Base-by-base conservation (phyloP, 495 filamentous ascomycete species). In the Baudoinia panamericana region DNA sequence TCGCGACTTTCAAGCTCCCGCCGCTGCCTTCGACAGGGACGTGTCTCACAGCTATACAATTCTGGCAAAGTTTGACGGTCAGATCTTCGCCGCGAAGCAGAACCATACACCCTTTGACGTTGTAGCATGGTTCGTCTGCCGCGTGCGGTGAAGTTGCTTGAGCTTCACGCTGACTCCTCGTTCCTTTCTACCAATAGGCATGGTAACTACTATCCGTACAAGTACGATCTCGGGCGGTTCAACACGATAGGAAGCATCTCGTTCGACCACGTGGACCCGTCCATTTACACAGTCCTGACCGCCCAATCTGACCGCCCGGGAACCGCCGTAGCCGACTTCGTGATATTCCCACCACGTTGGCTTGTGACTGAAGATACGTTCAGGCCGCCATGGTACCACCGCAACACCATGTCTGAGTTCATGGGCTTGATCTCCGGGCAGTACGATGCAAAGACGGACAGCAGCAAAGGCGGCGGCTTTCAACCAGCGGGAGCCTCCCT, bases 1-100 rank as follows among this genome's bases (percentile, higher is more conserved):
- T 0, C 74, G 85, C 11, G 86, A 94, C 55, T 94, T 94, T 63
- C 82, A 90, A 61, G 73, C 74, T 2, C 85, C 86, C 9, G 65
- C 84, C 6, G 85, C 86, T 11, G 56, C 63, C 35, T 94, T 88
- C 53, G 73, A 74, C 24, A 76, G 84, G 55, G 63, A 67, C 46
- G 67, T 41, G 41, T 55, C 30, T 30, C 54, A 20, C 48, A 63
- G 21, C 18, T 84, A 79, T 53, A 67, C 63, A 9, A 59, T 90
- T 33, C 68, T 75, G 24, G 73, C 69, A 57, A 90, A 90, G 55
- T 87, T 90, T 58, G 75, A 78, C 55, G 79, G 82, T 53, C 69
- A 71, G 30, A 72, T 92, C 23, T 85, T 84, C 62, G 65, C 67
- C 11, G 81, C 80, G 1, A 66, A 64, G 34, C 82, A 84, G 62